Conservation (phyloP, 768 basidiomycete species). For the Serendipita indica region DNA sequence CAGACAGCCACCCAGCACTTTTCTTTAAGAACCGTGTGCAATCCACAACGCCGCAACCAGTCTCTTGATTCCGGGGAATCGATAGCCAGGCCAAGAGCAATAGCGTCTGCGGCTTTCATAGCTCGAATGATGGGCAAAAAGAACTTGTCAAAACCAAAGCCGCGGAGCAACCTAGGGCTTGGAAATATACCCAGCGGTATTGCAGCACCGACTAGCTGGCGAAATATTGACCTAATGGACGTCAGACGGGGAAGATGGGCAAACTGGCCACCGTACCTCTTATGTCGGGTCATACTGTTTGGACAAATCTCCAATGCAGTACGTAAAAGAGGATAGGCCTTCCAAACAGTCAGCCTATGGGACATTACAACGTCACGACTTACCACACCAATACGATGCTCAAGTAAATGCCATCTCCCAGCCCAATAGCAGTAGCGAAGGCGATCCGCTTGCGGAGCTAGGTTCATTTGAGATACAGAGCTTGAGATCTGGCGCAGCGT, state of each 20-base stretch:
- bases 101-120: neutral
- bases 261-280: neutral
- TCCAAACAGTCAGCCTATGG: neutral
- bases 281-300: neutral
- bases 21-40: neutral
- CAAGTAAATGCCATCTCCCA: slow-evolving; percentile 1
- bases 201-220: neutral
- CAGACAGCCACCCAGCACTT: neutral
- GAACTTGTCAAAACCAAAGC: neutral
- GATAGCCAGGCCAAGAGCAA: neutral
- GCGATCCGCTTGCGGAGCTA: neutral
- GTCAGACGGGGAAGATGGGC: neutral
- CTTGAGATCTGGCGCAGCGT: neutral
- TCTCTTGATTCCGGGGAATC: neutral
- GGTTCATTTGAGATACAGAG: neutral
- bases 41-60: neutral
- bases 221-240: neutral
- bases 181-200: slow-evolving; percentile 1
- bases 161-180: neutral
- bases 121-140: neutral
- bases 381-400: slow-evolving; percentile 1
- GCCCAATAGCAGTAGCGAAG: neutral
- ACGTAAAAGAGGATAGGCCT: neutral
- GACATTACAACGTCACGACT: neutral
- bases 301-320: neutral